Conservation (phyloP, 192 early-diverging fungal genomes). For the Kappamyces sp. region DNA sequence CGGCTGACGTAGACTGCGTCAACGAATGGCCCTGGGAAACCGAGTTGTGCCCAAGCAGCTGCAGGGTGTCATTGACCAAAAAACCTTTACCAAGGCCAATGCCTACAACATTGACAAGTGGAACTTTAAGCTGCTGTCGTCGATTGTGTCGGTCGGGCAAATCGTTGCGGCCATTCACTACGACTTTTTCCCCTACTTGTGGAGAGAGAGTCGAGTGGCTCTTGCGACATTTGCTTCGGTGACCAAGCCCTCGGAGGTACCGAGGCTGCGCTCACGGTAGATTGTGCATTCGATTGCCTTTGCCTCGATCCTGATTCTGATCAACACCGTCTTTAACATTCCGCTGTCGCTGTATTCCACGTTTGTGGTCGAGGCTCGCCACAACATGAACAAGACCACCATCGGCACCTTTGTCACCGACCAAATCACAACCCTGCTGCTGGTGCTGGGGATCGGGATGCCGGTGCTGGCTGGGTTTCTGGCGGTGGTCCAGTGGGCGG, state of each 20-base stretch:
- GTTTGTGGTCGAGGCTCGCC: constrained; percentile 90
- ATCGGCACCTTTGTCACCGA: constrained; percentile 75
- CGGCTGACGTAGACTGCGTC: constrained; percentile 46
- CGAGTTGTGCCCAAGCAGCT: constrained; percentile 62
- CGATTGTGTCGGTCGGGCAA: constrained; percentile 58
- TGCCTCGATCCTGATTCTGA: constrained; percentile 41
- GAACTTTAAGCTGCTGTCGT: constrained; percentile 65
- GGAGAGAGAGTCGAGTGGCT: constrained; percentile 51
- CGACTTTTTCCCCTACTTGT: constrained; percentile 69
- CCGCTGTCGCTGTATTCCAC: constrained; percentile 83
- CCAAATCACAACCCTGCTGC: constrained; percentile 61
- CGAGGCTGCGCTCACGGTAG: constrained; percentile 61
- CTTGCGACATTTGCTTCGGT: constrained; percentile 48
- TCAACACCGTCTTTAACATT: constrained; percentile 60
- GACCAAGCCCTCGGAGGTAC: constrained; percentile 1
- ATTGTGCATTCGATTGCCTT: constrained; percentile 69
- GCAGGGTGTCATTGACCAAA: constrained; percentile 58
- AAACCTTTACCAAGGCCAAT: constrained; percentile 77
- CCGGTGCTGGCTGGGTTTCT: constrained; percentile 76
- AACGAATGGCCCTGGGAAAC: constrained; percentile 66
- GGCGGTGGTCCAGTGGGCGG: constrained; percentile 73
- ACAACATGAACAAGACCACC: constrained; percentile 96
- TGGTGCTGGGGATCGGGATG: constrained; percentile 66
- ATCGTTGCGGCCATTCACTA: constrained; percentile 60
- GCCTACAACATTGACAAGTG: constrained; percentile 79